Base-by-base conservation (phyloP, 1,284 basidiomycete species). In the Phaffia rhodozyma region DNA sequence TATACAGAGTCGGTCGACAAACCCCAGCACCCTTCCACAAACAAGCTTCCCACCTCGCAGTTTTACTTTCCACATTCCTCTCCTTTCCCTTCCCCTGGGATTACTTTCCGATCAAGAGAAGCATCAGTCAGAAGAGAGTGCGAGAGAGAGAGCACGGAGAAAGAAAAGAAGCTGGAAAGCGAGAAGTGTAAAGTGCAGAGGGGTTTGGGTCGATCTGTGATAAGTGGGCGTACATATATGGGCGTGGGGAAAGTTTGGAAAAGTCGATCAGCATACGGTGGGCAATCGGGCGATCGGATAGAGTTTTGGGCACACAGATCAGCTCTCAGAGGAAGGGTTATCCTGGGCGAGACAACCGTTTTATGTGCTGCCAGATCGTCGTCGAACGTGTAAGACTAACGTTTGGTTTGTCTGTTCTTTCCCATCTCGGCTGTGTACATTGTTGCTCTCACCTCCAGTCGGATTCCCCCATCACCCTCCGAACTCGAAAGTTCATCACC, bases 401-500 rank as follows among this genome's bases (percentile, higher is more conserved):
- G 38, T 43, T 43, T 16, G 38, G 38, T 43, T 43, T 43, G 63
- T 63, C 56, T 32, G 21, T 18, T 27, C 48, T 60, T 49, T n/a
- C n/a, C 30, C 38, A 58, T 65, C 50, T 55, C 23, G 30, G 30
- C 29, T 32, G 13, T 43, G 38, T 16, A 16, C 16, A 2, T 2
- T 43, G 5, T 43, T 43, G 38, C 38, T 43, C 50, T 52, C 47
- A 29, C 34, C 49, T 62, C 21, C 58, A 71, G 72, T 70, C 71
- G 77, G 92, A 93, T 79, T 87, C 92, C 78, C 89, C 94, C 71
- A 84, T 99, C 73, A 98, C 96, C 71, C 83, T 98, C 77, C 90
- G 96, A 74, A 97, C 96, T 66, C 89, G 94, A 79, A 97, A 99
- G 83, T 98, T 98, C 84, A 90, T 97, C 79, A 97, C 93, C 74